Conservation (phyloP, 2,329 filamentous ascomycete genomes). For the Fusarium anguioides region DNA sequence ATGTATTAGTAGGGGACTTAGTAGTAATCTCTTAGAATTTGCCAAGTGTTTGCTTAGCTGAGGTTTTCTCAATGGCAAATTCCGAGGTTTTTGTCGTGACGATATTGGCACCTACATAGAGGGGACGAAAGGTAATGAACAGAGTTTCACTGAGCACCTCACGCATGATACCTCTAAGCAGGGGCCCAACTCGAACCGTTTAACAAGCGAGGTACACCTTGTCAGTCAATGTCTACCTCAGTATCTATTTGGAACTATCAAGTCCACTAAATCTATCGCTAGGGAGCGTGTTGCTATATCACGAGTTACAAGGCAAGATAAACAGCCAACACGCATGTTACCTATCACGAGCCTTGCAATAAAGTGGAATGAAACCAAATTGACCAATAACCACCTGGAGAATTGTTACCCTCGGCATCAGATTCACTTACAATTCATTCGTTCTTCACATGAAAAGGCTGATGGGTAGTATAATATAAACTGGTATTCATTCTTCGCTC, state of each 20-base stretch:
- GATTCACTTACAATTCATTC: neutral
- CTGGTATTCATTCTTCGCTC: constrained; percentile 24
- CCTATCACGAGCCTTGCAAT: constrained; percentile 2
- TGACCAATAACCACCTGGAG: constrained; percentile 6
- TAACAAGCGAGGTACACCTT: constrained; percentile 11
- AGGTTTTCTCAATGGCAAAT: neutral
- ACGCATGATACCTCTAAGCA: constrained; percentile 4
- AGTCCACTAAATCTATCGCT: too few species aligned
- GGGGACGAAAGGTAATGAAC: neutral
- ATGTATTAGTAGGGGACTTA: neutral
- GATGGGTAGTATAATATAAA: neutral
- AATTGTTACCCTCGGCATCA: neutral
- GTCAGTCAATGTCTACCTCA: neutral
- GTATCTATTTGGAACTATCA: neutral
- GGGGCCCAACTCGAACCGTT: constrained; percentile 7
- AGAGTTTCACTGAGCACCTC: neutral
- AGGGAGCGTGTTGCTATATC: too few species aligned
- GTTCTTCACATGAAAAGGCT: neutral
- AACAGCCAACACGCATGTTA: too few species aligned
- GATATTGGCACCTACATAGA: neutral
- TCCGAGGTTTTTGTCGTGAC: neutral
- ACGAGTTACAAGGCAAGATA: too few species aligned
- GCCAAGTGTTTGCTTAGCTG: constrained; percentile 6
- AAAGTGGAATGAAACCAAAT: neutral
- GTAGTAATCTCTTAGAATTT: constrained; percentile 11